Evolutionary conservation across 2,329 filamentous ascomycete genomes (phyloP), one percentile per base, ranked within the genome.

Genomic region (Orbilia javanica): DNA sequence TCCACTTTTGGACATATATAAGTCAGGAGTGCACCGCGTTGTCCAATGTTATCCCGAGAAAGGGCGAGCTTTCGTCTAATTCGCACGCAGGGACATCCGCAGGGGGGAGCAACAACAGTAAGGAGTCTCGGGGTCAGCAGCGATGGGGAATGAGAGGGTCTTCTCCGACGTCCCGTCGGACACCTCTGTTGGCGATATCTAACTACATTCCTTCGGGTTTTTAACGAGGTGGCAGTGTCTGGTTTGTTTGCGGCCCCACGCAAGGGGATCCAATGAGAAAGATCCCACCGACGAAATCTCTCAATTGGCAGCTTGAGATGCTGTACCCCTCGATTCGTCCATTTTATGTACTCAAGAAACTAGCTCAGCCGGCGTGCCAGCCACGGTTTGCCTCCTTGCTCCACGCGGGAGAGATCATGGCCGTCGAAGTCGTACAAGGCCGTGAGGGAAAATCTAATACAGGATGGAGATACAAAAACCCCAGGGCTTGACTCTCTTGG

Each of bases 21-120:
- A 68, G 60, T 50, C 62, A 71, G 67, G 71, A 76, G 63, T 42
- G 34, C 29, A 11, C 44, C 25, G 60, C 46, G 74, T 72, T 72
- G 67, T 67, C 74, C 74, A 78, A 78, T 78, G 39, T 53, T 11
- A 68, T 25, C 34, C 42, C 67, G 27, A 64, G 67, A 57, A 78
- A 34, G 11, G 39, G 5, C 20, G 31, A 39, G 18, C 20, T 27
- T 39, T 72, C 60, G 63, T 78, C 74, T 78, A 71, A 78, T 78
- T 78, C 74, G 74, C 36, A 72, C 74, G 74, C 67, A 78, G 67
- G 74, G 66, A 72, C 67, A 67, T 68, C 62, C 67, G 62, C 74
- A 72, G 66, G 74, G 67, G 74, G 44, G 44, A 53, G 62, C 74
- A 71, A 77, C 50, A 63, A 29, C 60, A 60, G 65, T 57, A 76